Evolutionary conservation across 2,329 filamentous ascomycete species (phyloP).

Genomic region (Fusarium sp.): DNA sequence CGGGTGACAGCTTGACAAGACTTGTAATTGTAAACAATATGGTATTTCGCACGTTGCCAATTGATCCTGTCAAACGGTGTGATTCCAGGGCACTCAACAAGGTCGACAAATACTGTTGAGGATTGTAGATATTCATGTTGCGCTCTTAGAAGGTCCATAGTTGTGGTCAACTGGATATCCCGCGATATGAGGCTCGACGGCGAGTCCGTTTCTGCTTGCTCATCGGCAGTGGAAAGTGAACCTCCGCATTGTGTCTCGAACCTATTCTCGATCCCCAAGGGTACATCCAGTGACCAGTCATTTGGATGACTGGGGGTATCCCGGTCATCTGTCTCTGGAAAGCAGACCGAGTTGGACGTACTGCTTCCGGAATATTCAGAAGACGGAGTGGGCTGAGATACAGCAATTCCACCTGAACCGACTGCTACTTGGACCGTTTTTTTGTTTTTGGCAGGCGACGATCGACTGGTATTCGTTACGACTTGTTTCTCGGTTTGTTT

Average conservation of each 20-base stretch:
- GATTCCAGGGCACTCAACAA: neutral
- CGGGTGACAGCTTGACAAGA: neutral
- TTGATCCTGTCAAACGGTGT: neutral
- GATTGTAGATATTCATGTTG: neutral
- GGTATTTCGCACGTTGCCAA: neutral
- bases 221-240: neutral
- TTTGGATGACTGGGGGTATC: neutral
- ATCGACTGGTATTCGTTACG: neutral
- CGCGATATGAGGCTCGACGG: neutral
- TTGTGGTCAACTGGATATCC: neutral
- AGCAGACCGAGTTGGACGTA: neutral
- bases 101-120: neutral
- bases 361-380: neutral
- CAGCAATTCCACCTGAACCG: neutral
- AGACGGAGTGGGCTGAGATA: neutral
- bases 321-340: neutral
- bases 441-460: neutral
- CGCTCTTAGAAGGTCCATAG: neutral
- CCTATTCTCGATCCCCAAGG: neutral
- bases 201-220: neutral
- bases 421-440: too few species aligned
- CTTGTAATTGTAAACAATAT: neutral
- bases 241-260: neutral
- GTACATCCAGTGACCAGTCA: neutral
- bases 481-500: neutral